These are phyloP conservation scores for Dendrobium catenatum DNA, from an alignment of 106 monocot genomes.

Conservation along the genomic window DNA sequence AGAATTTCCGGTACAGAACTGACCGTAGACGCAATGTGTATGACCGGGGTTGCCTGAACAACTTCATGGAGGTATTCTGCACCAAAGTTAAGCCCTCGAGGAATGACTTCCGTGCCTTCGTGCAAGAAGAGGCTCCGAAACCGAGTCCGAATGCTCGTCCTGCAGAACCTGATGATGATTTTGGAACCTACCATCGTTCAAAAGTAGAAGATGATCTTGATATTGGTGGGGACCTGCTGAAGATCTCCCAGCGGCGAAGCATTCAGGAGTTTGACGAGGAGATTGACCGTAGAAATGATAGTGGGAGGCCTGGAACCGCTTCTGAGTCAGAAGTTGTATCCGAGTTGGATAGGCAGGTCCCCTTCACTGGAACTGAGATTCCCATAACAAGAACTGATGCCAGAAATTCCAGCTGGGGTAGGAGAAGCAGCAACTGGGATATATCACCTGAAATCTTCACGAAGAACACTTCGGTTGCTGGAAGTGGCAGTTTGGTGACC, in stretches of 20 bases:
- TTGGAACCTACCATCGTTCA: slow-evolving; percentile 40
- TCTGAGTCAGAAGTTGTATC: background rate
- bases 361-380: slow-evolving; percentile 6
- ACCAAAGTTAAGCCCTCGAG: slow-evolving; percentile 53
- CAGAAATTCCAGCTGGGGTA: slow-evolving; percentile 28
- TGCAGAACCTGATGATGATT: slow-evolving; percentile 34
- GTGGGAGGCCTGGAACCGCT: background rate
- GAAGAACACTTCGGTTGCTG: background rate
- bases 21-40: slow-evolving; percentile 62
- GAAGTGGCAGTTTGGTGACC: background rate
- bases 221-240: slow-evolving; percentile 69
- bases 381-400: slow-evolving; percentile 21
- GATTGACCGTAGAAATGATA: slow-evolving; percentile 29
- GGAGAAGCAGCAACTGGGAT: slow-evolving; percentile 44
- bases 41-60: slow-evolving; percentile 59
- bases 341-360: background rate
- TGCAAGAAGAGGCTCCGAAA: slow-evolving; percentile 35
- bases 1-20: slow-evolving; percentile 85
- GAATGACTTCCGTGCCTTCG: slow-evolving; percentile 55
- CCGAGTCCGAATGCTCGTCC: slow-evolving; percentile 12
- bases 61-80: slow-evolving; percentile 86
- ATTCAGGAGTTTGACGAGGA: slow-evolving; percentile 51
- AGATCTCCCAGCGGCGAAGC: slow-evolving; percentile 60
- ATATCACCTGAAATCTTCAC: slow-evolving; percentile 33
- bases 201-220: slow-evolving; percentile 97